Evolutionary conservation across 305 asterid genomes (phyloP), one percentile per base, ranked within the genome.

Genomic region (Coffea humblotiana): DNA sequence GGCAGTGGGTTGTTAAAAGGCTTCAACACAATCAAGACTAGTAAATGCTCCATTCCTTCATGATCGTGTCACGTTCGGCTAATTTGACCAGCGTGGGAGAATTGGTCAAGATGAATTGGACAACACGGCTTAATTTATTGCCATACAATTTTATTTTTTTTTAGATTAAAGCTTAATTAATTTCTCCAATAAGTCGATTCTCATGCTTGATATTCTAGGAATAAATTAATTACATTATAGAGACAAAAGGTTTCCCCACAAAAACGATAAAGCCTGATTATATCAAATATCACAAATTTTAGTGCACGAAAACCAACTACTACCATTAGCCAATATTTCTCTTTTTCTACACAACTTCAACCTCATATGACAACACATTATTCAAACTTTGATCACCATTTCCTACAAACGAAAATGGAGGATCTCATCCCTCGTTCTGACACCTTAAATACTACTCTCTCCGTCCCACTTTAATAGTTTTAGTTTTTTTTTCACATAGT

Each of bases 61-160:
- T 81, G 85, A 84, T 84, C 73, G 78, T 51, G 66, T 78, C 87
- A 84, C 76, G 87, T 84, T 84, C 72, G 74, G 79, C 67, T 75
- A 47, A 52, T 81, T 81, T 84, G 81, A 81, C 83, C 76, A 70
- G 52, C 78, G 47, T 47, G 25, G 66, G 79, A 58, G 64, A 70
- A 77, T 84, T 68, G 51, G 75, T 77, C 84, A 76, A 61, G 80
- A 60, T 77, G 45, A 18, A 18, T 23, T 14, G 18, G 25, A 21
- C 83, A 78, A 45, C 77, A 43, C 72, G 75, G 49, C 73, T 72
- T 51, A 52, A 29, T 0, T 35, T 12, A 29, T 37, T 37, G 40
- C 40, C 40, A 37, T 37, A n/a, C n/a, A 37, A 37, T 37, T 37
- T n/a, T n/a, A n/a, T 3, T 37, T 37, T 37, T 37, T 37, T 37